These are phyloP conservation scores for Athelia sp. DNA, from an alignment of 1,284 basidiomycete genomes.

Conservation along the genomic window DNA sequence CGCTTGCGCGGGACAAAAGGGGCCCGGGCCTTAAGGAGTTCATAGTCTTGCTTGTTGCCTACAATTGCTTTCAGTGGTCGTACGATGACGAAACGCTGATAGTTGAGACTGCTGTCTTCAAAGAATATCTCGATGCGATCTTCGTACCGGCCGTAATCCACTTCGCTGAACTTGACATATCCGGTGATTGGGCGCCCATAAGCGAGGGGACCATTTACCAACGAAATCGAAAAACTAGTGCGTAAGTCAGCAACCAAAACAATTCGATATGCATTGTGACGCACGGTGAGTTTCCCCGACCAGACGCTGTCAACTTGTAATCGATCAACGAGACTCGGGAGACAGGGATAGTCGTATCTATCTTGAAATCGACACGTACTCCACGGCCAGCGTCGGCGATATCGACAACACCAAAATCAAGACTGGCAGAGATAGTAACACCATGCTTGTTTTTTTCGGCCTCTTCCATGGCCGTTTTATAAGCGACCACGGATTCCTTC, in stretches of 20 bases:
- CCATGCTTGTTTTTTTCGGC: slow-evolving; percentile 29
- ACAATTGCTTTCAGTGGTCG: slow-evolving; percentile 33
- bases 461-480: slow-evolving; percentile 15
- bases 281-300: slow-evolving; percentile 24
- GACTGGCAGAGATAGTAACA: slow-evolving; percentile 20
- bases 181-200: background rate
- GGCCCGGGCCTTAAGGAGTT: slow-evolving; percentile 29
- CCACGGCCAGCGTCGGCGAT: slow-evolving; percentile 20
- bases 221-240: background rate
- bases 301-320: slow-evolving; percentile 29
- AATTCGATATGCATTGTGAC: slow-evolving; percentile 7
- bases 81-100: slow-evolving; percentile 32
- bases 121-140: slow-evolving; percentile 38
- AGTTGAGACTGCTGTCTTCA: slow-evolving; percentile 29
- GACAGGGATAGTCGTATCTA: slow-evolving; percentile 25
- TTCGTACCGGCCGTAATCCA: slow-evolving; percentile 10
- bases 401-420: slow-evolving; percentile 33
- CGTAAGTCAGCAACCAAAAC: background rate
- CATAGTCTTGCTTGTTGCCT: slow-evolving; percentile 34
- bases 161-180: background rate
- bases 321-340: slow-evolving; percentile 26
- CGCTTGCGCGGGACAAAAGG: slow-evolving; percentile 38
- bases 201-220: background rate
- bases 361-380: slow-evolving; percentile 11
- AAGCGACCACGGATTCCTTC: background rate